Evolutionary conservation across 2,329 filamentous ascomycete genomes (phyloP), one percentile per base, ranked within the genome.

Genomic region (Sphaerulina musiva): DNA sequence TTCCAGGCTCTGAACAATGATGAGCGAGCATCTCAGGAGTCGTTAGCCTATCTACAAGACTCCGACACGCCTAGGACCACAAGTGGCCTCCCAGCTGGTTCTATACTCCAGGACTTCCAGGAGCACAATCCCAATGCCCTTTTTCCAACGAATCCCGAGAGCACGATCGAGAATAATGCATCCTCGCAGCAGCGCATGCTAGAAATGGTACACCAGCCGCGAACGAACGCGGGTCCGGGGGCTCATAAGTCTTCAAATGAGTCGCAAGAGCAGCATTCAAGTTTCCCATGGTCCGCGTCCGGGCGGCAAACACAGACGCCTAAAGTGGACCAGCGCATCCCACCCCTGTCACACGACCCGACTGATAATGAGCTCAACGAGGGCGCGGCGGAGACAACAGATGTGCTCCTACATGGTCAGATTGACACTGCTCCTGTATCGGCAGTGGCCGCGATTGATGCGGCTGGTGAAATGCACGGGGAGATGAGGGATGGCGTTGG

Each of bases 141-240:
- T 66, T 76, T 75, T 54, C 66, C 64, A 29, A 6, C 26, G 45
- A 69, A 72, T 31, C 64, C 66, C 39, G 74, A 72, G 11, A 74
- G 69, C 55, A 76, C 74, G 0, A 59, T 74, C 11, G 69, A 70
- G 3, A 71, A 74, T 54, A 72, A 69, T 34, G 72, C 70, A 32
- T 66, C 69, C 9, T 73, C 69, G 14, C 70, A 74, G 56, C 66
- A 71, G 57, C 64, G 66, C n/a, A 58, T 76, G 47, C 48, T 75
- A 26, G 69, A 72, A 36, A 65, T 66, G 36, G 67, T 70, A 14
- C 46, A 10, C 26, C 26, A 44, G 20, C 26, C 38, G 31, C n/a
- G 8, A 7, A 10, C 11, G 20, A 39, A 17, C 14, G 20, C 26
- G 12, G 38, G 31, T 11, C 11, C 20, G 11, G 8, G 17, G 10